Conservation (phyloP, 805 yeast genomes). For the Nakazawaea pomicola region DNA sequence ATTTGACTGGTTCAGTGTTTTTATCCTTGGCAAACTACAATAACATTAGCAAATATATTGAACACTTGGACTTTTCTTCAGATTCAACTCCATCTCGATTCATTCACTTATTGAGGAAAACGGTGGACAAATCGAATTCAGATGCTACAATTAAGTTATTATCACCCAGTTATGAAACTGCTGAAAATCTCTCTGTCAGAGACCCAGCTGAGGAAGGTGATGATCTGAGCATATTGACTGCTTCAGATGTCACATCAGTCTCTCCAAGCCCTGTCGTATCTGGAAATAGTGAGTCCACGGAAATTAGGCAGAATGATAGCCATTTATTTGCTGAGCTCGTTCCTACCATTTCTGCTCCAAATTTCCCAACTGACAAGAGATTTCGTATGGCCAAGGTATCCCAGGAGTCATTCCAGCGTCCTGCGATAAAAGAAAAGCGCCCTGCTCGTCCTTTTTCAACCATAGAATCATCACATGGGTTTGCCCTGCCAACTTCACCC, state of each 20-base stretch:
- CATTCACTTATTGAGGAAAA: conserved; percentile 46
- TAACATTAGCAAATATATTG: conserved; percentile 26
- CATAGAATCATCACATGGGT: conserved; percentile 25
- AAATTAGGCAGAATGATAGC: background rate
- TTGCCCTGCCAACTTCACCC: conserved; percentile 25
- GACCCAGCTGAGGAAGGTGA: conserved; percentile 8
- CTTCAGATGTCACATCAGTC: background rate
- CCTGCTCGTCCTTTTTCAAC: conserved; percentile 32
- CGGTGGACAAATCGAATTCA: conserved; percentile 26
- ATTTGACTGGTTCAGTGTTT: conserved; percentile 59
- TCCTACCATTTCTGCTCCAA: conserved; percentile 32
- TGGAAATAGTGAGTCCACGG: background rate
- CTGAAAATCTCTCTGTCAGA: too few species aligned
- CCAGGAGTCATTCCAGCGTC: background rate
- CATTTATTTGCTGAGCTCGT: conserved; percentile 25
- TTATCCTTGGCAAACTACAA: conserved; percentile 66
- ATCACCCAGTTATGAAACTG: conserved; percentile 1
- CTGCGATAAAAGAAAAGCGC: background rate
- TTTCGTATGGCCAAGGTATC: conserved; percentile 6
- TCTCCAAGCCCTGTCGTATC: conserved; percentile 5
- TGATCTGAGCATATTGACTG: conserved; percentile 6
- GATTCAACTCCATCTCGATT: conserved; percentile 52
- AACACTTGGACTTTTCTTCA: conserved; percentile 37
- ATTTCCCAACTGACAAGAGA: conserved; percentile 10
- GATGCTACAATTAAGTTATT: conserved; percentile 4